Evolutionary conservation across 495 filamentous ascomycete genomes (phyloP), one percentile per base, ranked within the genome.

Genomic region (Entonaema liquescens): DNA sequence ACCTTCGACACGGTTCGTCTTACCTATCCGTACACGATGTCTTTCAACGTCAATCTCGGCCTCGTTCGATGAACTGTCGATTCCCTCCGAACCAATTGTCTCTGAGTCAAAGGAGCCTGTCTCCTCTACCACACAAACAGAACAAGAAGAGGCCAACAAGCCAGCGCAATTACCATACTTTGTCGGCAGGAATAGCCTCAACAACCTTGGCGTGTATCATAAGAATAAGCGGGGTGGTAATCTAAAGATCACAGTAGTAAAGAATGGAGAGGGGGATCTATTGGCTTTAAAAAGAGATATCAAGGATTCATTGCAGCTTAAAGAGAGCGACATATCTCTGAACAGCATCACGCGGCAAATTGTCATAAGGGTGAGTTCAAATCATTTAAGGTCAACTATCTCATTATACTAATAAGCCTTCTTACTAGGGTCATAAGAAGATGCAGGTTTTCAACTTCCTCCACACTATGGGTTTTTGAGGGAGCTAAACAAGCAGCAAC

Each of bases 201-300:
- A 90, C 59, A 87, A 94, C 69, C 80, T 93, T 2, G 89, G 93
- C 12, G 87, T 98, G n/a, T 99, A 99, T 78, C 81, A 89, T 3
- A 79, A 88, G 58, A 79, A 79, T 60, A 95, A 94, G 80, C 84
- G 88, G 19, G 93, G 93, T 25, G 93, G 94, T 2, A 96, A 92
- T 62, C 82, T 89, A 69, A 87, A 90, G 74, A 78, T 90, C 71
- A 97, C 95, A 4, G 78, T 85, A 70, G 82, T 99, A 57, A 89
- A 92, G 73, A 93, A 91, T 79, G 86, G 93, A 40, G 88, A 93
- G 65, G 95, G 95, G 26, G 87, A 94, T 76, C 60, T 88, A 57
- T 74, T 78, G 23, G 83, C 82, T 4, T 73, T 95, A 33, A 86
- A 70, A 75, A 81, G 59, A 44, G 85, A 84, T 25, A 7, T 79